Conservation (phyloP, 768 basidiomycete genomes). For the Mycena indigotica region DNA sequence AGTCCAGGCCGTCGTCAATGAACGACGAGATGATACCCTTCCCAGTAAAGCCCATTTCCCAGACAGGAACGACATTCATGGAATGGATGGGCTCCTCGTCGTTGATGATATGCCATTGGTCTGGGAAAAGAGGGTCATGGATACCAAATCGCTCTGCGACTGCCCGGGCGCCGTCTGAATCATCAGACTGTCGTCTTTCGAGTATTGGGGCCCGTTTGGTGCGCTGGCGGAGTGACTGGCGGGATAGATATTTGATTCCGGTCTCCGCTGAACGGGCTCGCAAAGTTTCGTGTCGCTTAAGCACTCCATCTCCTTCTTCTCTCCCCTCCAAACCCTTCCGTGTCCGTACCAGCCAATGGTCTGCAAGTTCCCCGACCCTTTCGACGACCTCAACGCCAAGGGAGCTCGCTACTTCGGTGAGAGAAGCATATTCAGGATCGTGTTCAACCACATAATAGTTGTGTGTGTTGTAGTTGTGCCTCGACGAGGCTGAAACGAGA, state of each 20-base stretch:
- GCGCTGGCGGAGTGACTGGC: constrained; percentile 66
- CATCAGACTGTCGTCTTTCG: constrained; percentile 31
- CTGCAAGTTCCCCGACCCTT: constrained; percentile 76
- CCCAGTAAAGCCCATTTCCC: constrained; percentile 91
- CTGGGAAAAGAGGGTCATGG: constrained; percentile 75
- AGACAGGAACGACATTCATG: constrained; percentile 91
- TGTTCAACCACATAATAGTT: constrained; percentile 85
- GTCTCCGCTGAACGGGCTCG: constrained; percentile 28
- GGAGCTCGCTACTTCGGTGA: constrained; percentile 56
- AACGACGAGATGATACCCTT: constrained; percentile 61
- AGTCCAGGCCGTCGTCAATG: constrained; percentile 80
- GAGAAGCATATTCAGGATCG: constrained; percentile 54
- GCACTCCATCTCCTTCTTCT: constrained; percentile 47
- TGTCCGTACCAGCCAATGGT: constrained; percentile 82
- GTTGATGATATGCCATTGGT: constrained; percentile 97
- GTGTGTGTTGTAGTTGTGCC: constrained; percentile 60
- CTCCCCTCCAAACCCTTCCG: constrained; percentile 37
- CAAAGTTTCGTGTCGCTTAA: constrained; percentile 50
- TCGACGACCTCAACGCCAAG: constrained; percentile 88
- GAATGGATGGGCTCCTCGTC: constrained; percentile 75
- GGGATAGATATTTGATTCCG: constrained; percentile 62
- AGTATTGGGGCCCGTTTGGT: constrained; percentile 66
- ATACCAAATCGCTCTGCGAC: constrained; percentile 40
- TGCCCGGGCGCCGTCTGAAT: constrained; percentile 11
- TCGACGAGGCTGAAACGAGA: constrained; percentile 32